Conservation (phyloP, 768 basidiomycete species). For the Russula sp. region DNA sequence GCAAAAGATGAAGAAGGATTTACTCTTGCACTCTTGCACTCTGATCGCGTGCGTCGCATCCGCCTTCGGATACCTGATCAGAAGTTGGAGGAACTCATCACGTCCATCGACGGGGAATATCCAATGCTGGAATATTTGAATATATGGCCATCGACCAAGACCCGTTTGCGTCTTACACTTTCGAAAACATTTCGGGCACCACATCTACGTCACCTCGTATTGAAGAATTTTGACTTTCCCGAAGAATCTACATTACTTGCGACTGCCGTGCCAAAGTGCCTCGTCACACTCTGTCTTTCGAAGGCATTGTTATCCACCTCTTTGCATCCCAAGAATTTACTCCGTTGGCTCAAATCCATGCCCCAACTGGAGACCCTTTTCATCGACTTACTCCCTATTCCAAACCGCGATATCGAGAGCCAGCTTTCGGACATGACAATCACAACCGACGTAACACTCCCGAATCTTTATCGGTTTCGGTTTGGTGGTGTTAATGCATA, state of each 20-base stretch:
- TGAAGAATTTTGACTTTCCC: neutral
- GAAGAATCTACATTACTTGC: neutral
- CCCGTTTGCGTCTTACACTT: neutral
- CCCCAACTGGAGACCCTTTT: slow-evolving; percentile 1
- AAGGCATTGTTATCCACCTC: neutral
- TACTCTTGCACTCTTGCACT: neutral
- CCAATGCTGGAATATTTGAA: neutral
- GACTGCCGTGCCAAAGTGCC: neutral
- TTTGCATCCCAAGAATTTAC: neutral
- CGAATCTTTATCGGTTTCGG: neutral
- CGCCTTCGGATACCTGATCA: neutral
- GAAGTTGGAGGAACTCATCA: neutral
- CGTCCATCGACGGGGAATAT: neutral
- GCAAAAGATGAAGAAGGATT: neutral
- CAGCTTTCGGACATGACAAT: neutral
- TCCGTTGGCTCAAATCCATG: neutral
- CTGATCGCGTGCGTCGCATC: neutral
- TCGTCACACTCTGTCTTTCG: neutral
- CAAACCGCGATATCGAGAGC: neutral
- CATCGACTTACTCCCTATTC: neutral
- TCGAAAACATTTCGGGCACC: neutral
- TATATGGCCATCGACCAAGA: neutral
- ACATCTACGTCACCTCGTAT: neutral
- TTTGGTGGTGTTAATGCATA: neutral
- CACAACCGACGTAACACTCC: neutral